Evolutionary conservation across 495 filamentous ascomycete genomes (phyloP), one percentile per base, ranked within the genome.

Genomic region (Bacidia gigantensis): DNA sequence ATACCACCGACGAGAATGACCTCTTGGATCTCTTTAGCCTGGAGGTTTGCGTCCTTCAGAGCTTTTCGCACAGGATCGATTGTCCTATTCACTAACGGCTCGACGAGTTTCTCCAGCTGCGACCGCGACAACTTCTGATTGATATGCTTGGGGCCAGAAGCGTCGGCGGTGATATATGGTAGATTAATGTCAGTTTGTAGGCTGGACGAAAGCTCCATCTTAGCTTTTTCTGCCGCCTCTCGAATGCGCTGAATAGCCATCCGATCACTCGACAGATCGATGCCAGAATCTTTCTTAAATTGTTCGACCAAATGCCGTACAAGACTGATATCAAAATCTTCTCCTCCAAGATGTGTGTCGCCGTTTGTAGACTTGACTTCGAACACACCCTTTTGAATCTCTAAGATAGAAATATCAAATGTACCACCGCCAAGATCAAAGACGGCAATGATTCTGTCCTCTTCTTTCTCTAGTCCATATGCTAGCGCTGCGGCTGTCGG

Each of bases 171-270:
- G 72, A 98, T 98, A 82, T 96, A 98, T 54, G 92, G 93, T 52
- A 97, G 83, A 73, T 92, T 95, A 73, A 97, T 96, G 68, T 98
- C 92, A 53, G 92, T 98, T 72, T 96, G 90, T 59, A 92, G 80
- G 50, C 88, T 86, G 20, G 89, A 96, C 2, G 92, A 97, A 56
- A 98, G 79, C 73, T 98, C 92, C 64, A 97, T 98, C 86, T 98
- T 98, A 65, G 92, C 92, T 82, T 98, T 98, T 81, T 98, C 92
- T 56, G 93, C 92, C 57, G 92, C 92, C 75, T 98, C 92, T 72
- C 92, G 92, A 68, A 98, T 96, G 74, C 92, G 80, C 77, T 98
- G 92, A 60, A 98, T 93, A 53, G 92, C 92, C 92, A 98, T 97
- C 64, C 92, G 89, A 77, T 98, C 92, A 58, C 71, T 71, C 32